Evolutionary conservation across 495 filamentous ascomycete genomes (phyloP), one percentile per base, ranked within the genome.

Genomic region (Aspergillus coremiiformis): DNA sequence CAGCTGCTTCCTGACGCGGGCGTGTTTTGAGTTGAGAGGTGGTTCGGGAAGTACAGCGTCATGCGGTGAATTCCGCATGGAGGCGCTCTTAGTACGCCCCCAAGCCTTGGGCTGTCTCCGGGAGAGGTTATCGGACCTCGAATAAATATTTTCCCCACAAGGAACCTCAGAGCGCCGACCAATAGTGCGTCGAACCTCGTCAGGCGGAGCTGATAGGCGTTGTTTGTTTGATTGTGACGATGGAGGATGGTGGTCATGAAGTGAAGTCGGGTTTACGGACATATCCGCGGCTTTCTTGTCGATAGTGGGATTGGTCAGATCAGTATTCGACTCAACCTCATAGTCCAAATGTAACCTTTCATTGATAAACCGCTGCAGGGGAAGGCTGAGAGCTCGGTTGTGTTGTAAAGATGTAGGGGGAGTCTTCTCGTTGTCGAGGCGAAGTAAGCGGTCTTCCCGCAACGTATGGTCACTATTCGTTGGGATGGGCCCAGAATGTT

Each of bases 321-420:
- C 57, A 17, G 59, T 32, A 1, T 27, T 49, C 5, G 49, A 27
- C 12, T 59, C 60, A 15, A 45, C 30, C 19, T 53, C 62, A 43
- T 66, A 56, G 21, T 66, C 58, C 33, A 71, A 39, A 12, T 68
- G 65, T 11, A 69, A 29, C n/a, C 68, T 60, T 30, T 76, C 73
- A 21, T 74, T 72, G 47, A 76, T 76, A 39, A 76, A 76, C 3
- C 73, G 66, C 47, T 74, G 65, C 19, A 76, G 55, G 24, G 71
- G 73, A 29, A 76, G 47, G 52, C 73, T 76, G 2, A 74, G 66
- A 3, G 65, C 58, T 14, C 66, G 62, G 33, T 57, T 66, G 24
- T 68, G 65, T 15, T 63, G 52, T 37, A 72, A 65, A 0, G 51
- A 26, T 3, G 57, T 33, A 12, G 52, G 54, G 4, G 59, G 58